Base-by-base conservation (phyloP, 768 basidiomycete genomes). In the Mycena venus region DNA sequence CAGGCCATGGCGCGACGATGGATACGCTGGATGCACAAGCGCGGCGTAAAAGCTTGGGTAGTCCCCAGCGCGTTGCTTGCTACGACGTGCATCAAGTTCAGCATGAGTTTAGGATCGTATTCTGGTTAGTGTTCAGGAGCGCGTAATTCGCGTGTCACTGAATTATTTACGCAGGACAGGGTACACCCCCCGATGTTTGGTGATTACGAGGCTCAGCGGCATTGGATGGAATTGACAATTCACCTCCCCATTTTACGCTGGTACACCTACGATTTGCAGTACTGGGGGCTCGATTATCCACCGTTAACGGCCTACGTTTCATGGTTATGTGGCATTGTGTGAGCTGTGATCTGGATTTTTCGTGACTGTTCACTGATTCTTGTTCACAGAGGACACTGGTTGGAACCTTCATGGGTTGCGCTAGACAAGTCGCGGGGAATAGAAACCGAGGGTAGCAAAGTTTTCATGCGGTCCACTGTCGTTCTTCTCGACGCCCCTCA, bases 261-360 rank as follows among this genome's bases (percentile, higher is more conserved):
- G 97, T 99, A 99, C 82, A 91, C 85, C 1, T 95, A 96, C 82
- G 95, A 98, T 79, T 86, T 95, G 34, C 90, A 90, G 40, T 98
- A 98, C 79, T 99, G 97, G 97, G 96, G 96, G 0, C 87, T 99
- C 62, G 97, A 99, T 83, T 99, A 99, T 84, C 97, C 97, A 4
- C 97, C 97, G 4, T 79, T 98, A 74, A 98, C 97, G 3, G 97
- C 96, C 3, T 98, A 97, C 79, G 87, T 92, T 34, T 96, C 95
- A 19, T 97, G 94, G 93, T 36, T 95, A 60, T 96, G 93, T 80
- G 95, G 95, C 9, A 81, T 88, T 58, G 81, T 95, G 95, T 96
- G 76, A 75, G 94, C 89, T 17, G 27, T 31, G 5, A 1, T 8
- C 62, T 9, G 25, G 12, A 17, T 42, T 32, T 27, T 25, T 7